phyloP scores from a whole-genome alignment of 2,329 filamentous ascomycete species.

The Celoporthe dispersa region DNA sequence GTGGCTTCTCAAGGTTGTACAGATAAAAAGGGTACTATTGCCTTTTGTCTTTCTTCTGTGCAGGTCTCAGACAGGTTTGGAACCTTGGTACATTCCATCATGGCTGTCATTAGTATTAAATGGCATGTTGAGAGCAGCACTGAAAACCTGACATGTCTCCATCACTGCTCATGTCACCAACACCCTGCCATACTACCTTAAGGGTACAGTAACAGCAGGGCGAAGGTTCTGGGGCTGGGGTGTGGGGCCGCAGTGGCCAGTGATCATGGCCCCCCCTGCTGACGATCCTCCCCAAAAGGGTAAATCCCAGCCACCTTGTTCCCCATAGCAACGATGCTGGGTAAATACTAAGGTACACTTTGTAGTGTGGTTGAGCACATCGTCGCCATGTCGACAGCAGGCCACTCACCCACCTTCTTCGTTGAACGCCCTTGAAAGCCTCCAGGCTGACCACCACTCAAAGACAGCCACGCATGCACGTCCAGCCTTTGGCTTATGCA shows the following conservation, averaged over 20 bases:
- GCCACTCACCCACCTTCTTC: background rate
- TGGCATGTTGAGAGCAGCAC: background rate
- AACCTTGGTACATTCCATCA: background rate
- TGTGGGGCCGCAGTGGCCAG: slow-evolving; percentile 1
- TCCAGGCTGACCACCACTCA: slow-evolving; percentile 10
- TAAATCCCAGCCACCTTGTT: slow-evolving; percentile 29
- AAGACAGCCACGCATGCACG: slow-evolving; percentile 24
- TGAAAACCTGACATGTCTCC: background rate
- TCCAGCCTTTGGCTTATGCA: slow-evolving; percentile 16
- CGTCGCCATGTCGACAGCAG: background rate
- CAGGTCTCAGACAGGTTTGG: too few species aligned
- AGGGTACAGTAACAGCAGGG: too few species aligned
- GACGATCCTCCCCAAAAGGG: slow-evolving; percentile 33
- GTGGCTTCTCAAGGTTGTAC: too few species aligned
- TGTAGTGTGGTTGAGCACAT: background rate
- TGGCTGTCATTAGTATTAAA: background rate
- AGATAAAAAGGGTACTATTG: too few species aligned
- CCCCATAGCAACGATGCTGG: slow-evolving; percentile 23
- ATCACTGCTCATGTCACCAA: background rate
- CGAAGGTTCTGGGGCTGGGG: slow-evolving; percentile 4
- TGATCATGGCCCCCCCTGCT: background rate
- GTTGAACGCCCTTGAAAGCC: background rate
- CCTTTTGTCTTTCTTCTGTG: too few species aligned
- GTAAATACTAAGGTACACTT: slow-evolving; percentile 18
- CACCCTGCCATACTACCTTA: too few species aligned